Base-by-base conservation (phyloP, 441 rosid genomes). In the Jatropha podagrica region DNA sequence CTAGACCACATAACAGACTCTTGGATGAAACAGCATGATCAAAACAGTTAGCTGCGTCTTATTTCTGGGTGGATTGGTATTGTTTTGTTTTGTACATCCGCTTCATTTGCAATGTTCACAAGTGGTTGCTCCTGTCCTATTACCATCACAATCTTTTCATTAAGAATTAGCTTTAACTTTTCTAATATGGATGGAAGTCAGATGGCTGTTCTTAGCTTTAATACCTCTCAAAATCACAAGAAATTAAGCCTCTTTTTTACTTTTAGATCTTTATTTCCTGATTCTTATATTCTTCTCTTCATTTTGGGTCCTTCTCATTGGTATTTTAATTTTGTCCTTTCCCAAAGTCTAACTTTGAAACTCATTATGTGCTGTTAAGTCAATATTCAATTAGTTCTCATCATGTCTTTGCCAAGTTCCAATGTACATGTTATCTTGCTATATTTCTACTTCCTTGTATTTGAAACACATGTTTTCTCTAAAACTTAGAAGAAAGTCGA, bases 131-230 rank as follows among this genome's bases (percentile, higher is more conserved):
- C 20, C 17, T 61, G 2, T 46, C 26, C 71, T 9, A 26, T 14
- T 48, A 9, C 56, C 56, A 48, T 23, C 5, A 41, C 49, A 38
- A 41, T 68, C 15, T 69, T 38, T 37, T 15, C 49, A 38, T 69
- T 42, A 38, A 40, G 54, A 58, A 71, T 71, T 41, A 40, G 32
- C 64, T 44, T 71, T 32, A 32, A 32, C 32, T 32, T 32, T 32
- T 32, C 32, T 32, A 32, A 40, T n/a, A 70, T 12, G 32, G 54
- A 42, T 42, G 41, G 40, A 60, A 56, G 63, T 58, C 12, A 42
- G 74, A 42, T 71, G 65, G 41, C 52, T 56, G 41, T 71, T 69
- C 65, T 14, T 40, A 40, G 3, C 58, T 41, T 54, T 60, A 71
- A 41, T 58, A 20, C 58, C 49, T 71, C 48, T 54, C 48, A 55